These are phyloP conservation scores for Biancaea sappan DNA, from an alignment of 306 rosid species.

Conservation along the genomic window DNA sequence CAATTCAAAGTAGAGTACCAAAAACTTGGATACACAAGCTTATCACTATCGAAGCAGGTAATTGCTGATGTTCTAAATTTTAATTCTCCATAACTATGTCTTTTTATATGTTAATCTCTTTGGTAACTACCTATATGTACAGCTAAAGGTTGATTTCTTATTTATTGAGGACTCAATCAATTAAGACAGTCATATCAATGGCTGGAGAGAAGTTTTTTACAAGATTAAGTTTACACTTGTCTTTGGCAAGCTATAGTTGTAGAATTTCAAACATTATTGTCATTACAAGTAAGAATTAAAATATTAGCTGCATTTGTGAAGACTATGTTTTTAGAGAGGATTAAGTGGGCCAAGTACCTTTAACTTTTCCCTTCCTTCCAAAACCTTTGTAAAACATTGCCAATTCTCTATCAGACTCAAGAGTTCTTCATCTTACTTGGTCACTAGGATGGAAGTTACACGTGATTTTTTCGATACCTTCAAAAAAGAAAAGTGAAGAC, in stretches of 20 bases:
- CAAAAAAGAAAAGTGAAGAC: background rate
- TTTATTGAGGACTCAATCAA: background rate
- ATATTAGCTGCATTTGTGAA: conserved; percentile 9
- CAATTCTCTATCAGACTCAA: background rate
- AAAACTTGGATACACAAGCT: conserved; percentile 86
- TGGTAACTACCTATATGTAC: background rate
- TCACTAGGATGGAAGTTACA: background rate
- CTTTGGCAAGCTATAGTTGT: conserved; percentile 19
- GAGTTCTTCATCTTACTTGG: background rate
- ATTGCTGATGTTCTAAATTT: conserved; percentile 8
- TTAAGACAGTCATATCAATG: conserved; percentile 4
- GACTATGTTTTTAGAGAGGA: background rate
- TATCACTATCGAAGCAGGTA: conserved; percentile 92
- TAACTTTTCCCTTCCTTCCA: background rate
- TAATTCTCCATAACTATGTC: conserved; percentile 3
- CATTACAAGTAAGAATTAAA: background rate
- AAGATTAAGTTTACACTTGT: conserved; percentile 10
- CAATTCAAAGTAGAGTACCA: conserved; percentile 95
- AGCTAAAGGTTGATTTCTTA: background rate
- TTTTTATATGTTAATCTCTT: background rate
- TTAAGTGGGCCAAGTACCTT: background rate
- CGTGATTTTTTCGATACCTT: background rate
- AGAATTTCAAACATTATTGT: background rate
- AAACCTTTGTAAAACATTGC: background rate
- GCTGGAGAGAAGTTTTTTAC: conserved; percentile 17